Evolutionary conservation across 208 protist species (phyloP).

Genomic region (Trypanosomatidae sp.): DNA sequence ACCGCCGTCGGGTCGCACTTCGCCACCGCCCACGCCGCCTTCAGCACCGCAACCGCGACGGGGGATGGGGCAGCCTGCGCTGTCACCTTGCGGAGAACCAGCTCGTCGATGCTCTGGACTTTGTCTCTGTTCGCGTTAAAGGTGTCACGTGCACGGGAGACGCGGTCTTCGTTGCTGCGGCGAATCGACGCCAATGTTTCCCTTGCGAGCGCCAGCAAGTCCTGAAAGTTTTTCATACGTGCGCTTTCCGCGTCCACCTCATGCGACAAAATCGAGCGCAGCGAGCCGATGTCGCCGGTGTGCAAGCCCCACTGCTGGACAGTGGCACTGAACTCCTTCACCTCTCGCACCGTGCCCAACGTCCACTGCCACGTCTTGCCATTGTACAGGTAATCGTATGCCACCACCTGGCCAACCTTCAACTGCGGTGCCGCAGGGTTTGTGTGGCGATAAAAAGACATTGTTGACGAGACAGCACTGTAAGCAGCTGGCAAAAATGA

Average conservation of each 20-base stretch:
- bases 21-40: conserved; percentile 47
- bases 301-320: conserved; percentile 64
- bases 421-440: too few relatives aligned
- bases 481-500: too few relatives aligned
- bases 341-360: conserved; percentile 21
- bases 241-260: conserved; percentile 51
- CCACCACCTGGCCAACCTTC: conserved; percentile 45
- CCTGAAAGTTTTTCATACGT: conserved; percentile 46
- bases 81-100: conserved; percentile 51
- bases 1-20: conserved; percentile 53
- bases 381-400: conserved; percentile 52
- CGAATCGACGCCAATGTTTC: conserved; percentile 61
- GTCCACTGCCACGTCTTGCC: conserved; percentile 62
- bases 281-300: conserved; percentile 37
- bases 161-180: conserved; percentile 64
- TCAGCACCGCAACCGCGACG: conserved; percentile 64
- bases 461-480: too few relatives aligned
- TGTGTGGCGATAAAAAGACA: too few relatives aligned
- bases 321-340: conserved; percentile 43
- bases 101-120: conserved; percentile 44
- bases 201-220: conserved; percentile 43
- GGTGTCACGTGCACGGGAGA: conserved; percentile 31
- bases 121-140: conserved; percentile 37
- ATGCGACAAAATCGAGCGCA: conserved; percentile 47
- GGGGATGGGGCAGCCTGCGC: conserved; percentile 48